These are phyloP conservation scores for Litsea cubeba DNA, from an alignment of 164 flowering plant genomes.

Conservation along the genomic window DNA sequence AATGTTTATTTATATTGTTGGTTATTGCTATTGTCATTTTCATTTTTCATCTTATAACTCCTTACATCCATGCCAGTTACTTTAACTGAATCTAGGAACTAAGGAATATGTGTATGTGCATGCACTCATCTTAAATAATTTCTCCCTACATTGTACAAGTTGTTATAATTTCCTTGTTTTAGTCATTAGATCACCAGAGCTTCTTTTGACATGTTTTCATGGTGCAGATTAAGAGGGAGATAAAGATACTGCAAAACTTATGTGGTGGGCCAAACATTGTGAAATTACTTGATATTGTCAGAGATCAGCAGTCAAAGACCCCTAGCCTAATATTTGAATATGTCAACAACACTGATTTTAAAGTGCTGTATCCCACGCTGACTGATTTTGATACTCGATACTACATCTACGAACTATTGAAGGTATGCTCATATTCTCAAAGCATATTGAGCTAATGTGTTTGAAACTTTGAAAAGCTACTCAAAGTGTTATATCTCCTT, in stretches of 20 bases:
- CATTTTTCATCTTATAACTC: not conserved
- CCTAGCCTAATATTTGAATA: slow-evolving; percentile 94
- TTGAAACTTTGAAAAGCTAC: too few relatives aligned
- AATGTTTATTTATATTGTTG: too few relatives aligned
- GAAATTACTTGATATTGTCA: slow-evolving; percentile 92
- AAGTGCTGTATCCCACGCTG: slow-evolving; percentile 97
- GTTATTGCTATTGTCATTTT: too few relatives aligned
- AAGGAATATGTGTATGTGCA: not conserved
- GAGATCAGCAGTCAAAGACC: slow-evolving; percentile 98
- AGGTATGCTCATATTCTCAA: slow-evolving; percentile 43
- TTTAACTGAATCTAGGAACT: too few relatives aligned
- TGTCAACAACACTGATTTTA: slow-evolving; percentile 93
- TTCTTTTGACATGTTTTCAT: not conserved
- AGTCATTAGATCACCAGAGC: not conserved
- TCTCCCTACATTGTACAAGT: not conserved
- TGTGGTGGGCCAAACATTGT: slow-evolving; percentile 98
- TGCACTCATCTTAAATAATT: too few relatives aligned
- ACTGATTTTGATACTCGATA: slow-evolving; percentile 83
- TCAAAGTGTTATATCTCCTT: too few relatives aligned
- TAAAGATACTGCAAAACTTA: slow-evolving; percentile 89
- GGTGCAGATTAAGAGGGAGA: slow-evolving; percentile 95
- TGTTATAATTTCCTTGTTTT: not conserved
- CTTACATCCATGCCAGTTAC: not conserved
- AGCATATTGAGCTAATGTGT: too few relatives aligned
- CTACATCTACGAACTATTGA: slow-evolving; percentile 88